A percentile compares a stretch with the other conserved stretches of the same genome.
Evolutionary conservation across 176 grass and related monocot species (phyloP).

Genomic region (Musa troglodytarum): DNA sequence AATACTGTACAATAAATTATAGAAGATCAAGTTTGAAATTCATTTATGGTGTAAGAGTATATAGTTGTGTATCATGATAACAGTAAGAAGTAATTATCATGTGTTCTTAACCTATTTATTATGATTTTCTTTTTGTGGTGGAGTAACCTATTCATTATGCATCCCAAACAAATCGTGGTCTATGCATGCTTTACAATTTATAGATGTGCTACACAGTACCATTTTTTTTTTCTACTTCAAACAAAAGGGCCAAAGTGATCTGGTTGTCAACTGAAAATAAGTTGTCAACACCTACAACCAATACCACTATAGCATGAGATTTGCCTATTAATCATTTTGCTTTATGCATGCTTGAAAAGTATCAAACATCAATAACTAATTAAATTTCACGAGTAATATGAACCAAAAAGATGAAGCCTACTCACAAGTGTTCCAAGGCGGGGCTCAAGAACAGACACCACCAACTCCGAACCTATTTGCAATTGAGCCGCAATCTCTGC

Average conservation of each 20-base stretch:
- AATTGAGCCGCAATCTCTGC: slow-evolving; percentile 81
- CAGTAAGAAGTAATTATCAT: background rate
- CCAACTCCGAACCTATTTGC: slow-evolving; percentile 84
- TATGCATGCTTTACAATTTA: no score
- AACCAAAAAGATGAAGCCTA: background rate
- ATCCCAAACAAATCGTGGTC: no score
- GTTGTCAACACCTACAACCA: background rate
- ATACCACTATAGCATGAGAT: background rate
- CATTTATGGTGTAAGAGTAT: no score
- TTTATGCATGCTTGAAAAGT: background rate
- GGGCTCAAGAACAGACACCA: slow-evolving; percentile 60
- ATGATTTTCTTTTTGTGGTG: background rate
- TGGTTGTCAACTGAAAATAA: background rate
- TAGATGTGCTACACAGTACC: no score
- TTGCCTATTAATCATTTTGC: background rate
- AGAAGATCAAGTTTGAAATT: no score
- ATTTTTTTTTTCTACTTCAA: background rate
- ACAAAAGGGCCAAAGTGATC: background rate
- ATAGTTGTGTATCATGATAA: no score
- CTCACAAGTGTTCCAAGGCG: slow-evolving; percentile 79
- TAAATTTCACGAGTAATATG: background rate
- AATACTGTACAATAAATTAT: no score
- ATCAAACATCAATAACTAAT: background rate
- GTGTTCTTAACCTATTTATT: background rate
- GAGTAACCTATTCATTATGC: background rate